Evolutionary conservation across 768 basidiomycete genomes (phyloP).

Genomic region (Agrocybe praecox): DNA sequence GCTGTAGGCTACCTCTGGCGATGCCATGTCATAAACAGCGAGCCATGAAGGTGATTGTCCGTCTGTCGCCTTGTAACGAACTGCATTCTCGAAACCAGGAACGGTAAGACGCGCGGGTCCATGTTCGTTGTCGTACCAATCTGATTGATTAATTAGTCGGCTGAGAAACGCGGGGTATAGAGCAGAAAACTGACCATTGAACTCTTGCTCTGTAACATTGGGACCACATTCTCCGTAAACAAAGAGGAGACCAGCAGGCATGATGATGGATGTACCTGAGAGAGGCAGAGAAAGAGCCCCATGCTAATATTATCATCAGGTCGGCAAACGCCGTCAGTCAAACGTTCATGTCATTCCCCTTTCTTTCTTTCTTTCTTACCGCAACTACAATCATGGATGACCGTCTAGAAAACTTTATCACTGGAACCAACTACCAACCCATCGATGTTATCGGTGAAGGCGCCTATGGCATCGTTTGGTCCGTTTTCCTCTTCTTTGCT

Average conservation of each 20-base stretch:
- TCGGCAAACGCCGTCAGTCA: constrained; percentile 14
- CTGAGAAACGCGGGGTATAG: neutral
- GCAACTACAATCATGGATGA: constrained; percentile 24
- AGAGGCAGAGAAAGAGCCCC: neutral
- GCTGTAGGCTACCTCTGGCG: constrained; percentile 20
- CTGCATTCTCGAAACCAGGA: constrained; percentile 29
- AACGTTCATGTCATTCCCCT: constrained; percentile 5
- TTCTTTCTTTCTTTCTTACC: constrained; percentile 6
- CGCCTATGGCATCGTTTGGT: constrained; percentile 90
- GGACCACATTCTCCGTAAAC: constrained; percentile 29
- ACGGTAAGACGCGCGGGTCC: constrained; percentile 22
- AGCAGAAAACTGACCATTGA: constrained; percentile 27
- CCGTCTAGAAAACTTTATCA: constrained; percentile 43
- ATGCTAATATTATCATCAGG: constrained; percentile 1
- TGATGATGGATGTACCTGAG: constrained; percentile 6
- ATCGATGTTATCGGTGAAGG: constrained; percentile 92
- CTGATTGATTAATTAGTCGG: constrained; percentile 19
- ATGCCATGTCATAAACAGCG: constrained; percentile 31
- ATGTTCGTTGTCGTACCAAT: constrained; percentile 27
- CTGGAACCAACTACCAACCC: constrained; percentile 64
- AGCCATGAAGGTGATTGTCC: constrained; percentile 19
- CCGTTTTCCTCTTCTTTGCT: constrained; percentile 13
- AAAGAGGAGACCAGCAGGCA: constrained; percentile 31
- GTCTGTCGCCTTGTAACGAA: constrained; percentile 35
- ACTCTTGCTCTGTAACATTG: constrained; percentile 28